phyloP scores from a whole-genome alignment of 2,329 filamentous ascomycete species.

The Aspergillus ochraceoroseus region DNA sequence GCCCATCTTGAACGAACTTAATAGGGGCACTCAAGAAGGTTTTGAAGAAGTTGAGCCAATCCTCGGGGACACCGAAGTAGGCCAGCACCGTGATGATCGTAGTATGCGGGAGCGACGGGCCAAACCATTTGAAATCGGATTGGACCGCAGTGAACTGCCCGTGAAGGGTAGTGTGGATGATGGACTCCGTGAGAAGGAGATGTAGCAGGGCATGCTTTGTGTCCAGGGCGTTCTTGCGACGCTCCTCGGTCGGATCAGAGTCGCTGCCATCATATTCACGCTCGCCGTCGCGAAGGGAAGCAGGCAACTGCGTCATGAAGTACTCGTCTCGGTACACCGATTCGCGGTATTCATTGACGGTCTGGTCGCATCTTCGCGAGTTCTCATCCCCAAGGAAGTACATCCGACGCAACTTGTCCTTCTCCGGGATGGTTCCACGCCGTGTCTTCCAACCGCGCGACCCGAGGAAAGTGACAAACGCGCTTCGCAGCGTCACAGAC shows the following conservation, averaged over 20 bases:
- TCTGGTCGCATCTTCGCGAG: not conserved
- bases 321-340: conserved; percentile 44
- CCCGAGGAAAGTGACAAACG: conserved; percentile 36
- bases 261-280: conserved; percentile 41
- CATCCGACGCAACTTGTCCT: conserved; percentile 41
- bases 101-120: conserved; percentile 55
- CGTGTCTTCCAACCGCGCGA: conserved; percentile 43
- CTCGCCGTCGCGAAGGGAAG: conserved; percentile 35
- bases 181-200: conserved; percentile 52
- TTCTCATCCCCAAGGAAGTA: conserved; percentile 41
- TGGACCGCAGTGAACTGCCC: conserved; percentile 52
- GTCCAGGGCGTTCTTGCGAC: conserved; percentile 42
- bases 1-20: conserved; percentile 53
- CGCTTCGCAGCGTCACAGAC: conserved; percentile 46
- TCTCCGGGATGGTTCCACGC: conserved; percentile 32
- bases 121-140: conserved; percentile 57
- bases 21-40: conserved; percentile 57
- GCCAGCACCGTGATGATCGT: conserved; percentile 55
- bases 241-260: conserved; percentile 26
- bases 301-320: conserved; percentile 55
- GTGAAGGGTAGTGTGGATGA: conserved; percentile 47
- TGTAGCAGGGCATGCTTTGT: conserved; percentile 57
- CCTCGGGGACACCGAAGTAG: conserved; percentile 55
- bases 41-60: conserved; percentile 57
- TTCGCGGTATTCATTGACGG: conserved; percentile 30